These are phyloP conservation scores for Paramyrothecium sp. DNA, from an alignment of 2,329 filamentous ascomycete species.

Conservation along the genomic window DNA sequence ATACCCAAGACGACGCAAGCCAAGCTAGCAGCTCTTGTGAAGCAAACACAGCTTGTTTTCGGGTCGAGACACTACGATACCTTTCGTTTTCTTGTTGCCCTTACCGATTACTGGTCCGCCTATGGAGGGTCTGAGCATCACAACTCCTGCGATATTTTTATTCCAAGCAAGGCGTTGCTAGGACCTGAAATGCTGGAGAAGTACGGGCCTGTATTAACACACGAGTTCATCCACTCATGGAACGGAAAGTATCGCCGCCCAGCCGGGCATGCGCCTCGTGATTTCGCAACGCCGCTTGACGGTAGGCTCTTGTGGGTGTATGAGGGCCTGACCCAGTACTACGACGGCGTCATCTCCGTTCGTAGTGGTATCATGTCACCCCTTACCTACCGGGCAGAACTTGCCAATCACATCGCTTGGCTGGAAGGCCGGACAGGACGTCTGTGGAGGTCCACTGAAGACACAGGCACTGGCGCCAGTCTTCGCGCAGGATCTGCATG, in stretches of 20 bases:
- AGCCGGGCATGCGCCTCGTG: constrained; percentile 4
- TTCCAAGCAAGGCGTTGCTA: background rate
- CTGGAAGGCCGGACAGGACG: constrained; percentile 4
- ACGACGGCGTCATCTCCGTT: constrained; percentile 5
- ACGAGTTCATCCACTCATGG: constrained; percentile 9
- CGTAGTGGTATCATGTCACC: constrained; percentile 2
- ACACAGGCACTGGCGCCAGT: constrained; percentile 6
- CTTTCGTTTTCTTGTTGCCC: background rate
- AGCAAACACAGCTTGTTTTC: constrained; percentile 1
- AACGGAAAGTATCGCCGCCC: constrained; percentile 10
- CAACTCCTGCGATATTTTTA: constrained; percentile 2
- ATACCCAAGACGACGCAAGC: constrained; percentile 1
- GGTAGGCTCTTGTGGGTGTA: constrained; percentile 9
- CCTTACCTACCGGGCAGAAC: background rate
- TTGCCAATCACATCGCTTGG: background rate
- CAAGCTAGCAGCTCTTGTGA: constrained; percentile 5
- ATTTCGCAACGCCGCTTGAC: constrained; percentile 7
- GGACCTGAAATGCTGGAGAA: background rate
- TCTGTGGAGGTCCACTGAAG: constrained; percentile 6
- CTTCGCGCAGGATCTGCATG: background rate
- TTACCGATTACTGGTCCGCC: background rate
- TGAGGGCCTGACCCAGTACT: constrained; percentile 9
- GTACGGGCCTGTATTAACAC: constrained; percentile 1
- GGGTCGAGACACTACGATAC: background rate
- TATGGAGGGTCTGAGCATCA: constrained; percentile 4